A percentile compares a stretch with the other conserved stretches of the same genome.
Evolutionary conservation across 2,329 filamentous ascomycete genomes (phyloP).

Genomic region (Fusarium metavorans): DNA sequence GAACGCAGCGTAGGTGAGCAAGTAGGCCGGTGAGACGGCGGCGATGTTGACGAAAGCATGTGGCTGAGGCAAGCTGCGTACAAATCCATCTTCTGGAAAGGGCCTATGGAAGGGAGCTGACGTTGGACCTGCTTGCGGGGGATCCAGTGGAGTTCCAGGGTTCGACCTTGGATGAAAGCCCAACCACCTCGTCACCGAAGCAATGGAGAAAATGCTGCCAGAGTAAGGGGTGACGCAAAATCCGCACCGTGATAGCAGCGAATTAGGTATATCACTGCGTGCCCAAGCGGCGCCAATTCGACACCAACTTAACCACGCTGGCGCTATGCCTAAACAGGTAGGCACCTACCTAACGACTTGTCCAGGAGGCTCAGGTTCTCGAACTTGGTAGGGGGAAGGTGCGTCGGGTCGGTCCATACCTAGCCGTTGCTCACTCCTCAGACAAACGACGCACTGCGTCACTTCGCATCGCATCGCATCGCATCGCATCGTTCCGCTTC

Average conservation of each 20-base stretch:
- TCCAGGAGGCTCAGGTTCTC: slow-evolving; percentile 20
- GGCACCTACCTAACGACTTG: neutral
- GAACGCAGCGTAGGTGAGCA: neutral
- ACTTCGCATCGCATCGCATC: slow-evolving; percentile 39
- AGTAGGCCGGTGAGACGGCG: neutral
- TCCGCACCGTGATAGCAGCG: neutral
- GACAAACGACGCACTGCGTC: slow-evolving; percentile 49
- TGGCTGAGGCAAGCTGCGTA: neutral
- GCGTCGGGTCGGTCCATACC: slow-evolving; percentile 33
- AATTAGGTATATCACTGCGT: neutral
- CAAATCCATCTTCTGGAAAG: slow-evolving; percentile 1
- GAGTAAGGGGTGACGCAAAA: slow-evolving; percentile 13
- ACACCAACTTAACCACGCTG: neutral
- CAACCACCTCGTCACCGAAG: slow-evolving; percentile 5
- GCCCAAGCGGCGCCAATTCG: neutral
- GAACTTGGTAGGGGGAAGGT: slow-evolving; percentile 36
- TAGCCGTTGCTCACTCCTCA: slow-evolving; percentile 40
- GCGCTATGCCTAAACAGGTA: slow-evolving; percentile 9
- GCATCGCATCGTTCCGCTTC: slow-evolving; percentile 29
- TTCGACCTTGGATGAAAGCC: slow-evolving; percentile 1
- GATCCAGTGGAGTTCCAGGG: slow-evolving; percentile 7
- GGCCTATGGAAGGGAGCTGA: slow-evolving; percentile 11
- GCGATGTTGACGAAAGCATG: slow-evolving; percentile 1
- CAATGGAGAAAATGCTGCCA: neutral
- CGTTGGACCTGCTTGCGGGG: slow-evolving; percentile 4